A percentile compares a stretch with the other conserved stretches of the same genome.
These are phyloP conservation scores for Ogataea methylovora DNA, from an alignment of 805 yeast genomes.

Conservation along the genomic window DNA sequence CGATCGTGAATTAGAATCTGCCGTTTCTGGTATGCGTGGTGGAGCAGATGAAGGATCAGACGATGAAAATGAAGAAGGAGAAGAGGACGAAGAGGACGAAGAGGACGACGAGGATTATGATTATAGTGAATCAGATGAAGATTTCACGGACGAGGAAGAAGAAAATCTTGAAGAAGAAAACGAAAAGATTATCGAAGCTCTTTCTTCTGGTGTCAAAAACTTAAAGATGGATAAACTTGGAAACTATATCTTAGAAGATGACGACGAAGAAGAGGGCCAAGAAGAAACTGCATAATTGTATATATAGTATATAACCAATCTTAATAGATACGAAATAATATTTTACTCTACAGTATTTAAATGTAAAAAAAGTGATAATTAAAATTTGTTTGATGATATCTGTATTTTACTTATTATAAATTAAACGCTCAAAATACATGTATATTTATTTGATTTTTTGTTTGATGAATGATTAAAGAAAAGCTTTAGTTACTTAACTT, in stretches of 20 bases:
- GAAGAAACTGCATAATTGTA: too few relatives aligned
- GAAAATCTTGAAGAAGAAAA: constrained; percentile 29
- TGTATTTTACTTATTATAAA: too few relatives aligned
- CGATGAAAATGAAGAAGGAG: constrained; percentile 22
- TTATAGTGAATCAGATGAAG: constrained; percentile 26
- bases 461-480: too few relatives aligned
- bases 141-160: constrained; percentile 28
- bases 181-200: constrained; percentile 59
- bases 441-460: too few relatives aligned
- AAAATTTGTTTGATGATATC: too few relatives aligned
- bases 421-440: too few relatives aligned
- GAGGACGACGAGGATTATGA: constrained; percentile 35
- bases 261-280: background rate
- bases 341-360: too few relatives aligned
- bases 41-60: constrained; percentile 25
- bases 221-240: constrained; percentile 79
- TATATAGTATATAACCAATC: too few relatives aligned
- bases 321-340: too few relatives aligned
- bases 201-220: constrained; percentile 54
- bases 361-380: too few relatives aligned
- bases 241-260: constrained; percentile 60
- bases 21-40: constrained; percentile 60
- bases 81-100: constrained; percentile 22
- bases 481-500: too few relatives aligned
- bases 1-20: constrained; percentile 65